Percentiles rank a stretch among this genome's conserved stretches.
phyloP scores from a whole-genome alignment of 2,329 filamentous ascomycete genomes.

The Alternaria burnsii region DNA sequence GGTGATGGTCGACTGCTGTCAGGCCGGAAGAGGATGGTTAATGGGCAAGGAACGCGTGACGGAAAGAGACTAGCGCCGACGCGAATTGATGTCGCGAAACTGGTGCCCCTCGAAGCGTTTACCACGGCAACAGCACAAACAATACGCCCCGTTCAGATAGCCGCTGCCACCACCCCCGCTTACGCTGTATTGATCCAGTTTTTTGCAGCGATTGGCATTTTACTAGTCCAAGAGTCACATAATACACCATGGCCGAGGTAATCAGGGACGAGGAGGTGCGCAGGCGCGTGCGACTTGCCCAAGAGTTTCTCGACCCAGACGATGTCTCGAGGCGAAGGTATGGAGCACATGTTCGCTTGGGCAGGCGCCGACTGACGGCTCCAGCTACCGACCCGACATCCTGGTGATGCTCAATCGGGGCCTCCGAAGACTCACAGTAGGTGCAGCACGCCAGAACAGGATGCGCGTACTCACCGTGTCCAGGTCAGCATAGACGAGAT shows the following conservation, averaged over 20 bases:
- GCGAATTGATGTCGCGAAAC: slow-evolving; percentile 29
- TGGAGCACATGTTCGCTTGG: slow-evolving; percentile 17
- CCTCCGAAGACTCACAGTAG: slow-evolving; percentile 64
- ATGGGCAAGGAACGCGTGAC: slow-evolving; percentile 29
- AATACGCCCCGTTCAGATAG: slow-evolving; percentile 20
- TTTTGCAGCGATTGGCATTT: not conserved
- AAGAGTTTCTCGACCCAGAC: slow-evolving; percentile 90
- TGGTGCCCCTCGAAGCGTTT: slow-evolving; percentile 26
- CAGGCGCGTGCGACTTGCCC: slow-evolving; percentile 85
- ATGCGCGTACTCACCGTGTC: slow-evolving; percentile 5
- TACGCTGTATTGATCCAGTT: not conserved
- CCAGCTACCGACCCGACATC: slow-evolving; percentile 90
- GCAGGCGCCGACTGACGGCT: slow-evolving; percentile 41
- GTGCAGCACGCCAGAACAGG: slow-evolving; percentile 10
- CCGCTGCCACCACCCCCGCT: slow-evolving; percentile 9
- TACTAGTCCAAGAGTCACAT: not conserved
- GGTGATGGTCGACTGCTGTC: slow-evolving; percentile 2
- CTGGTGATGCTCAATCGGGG: slow-evolving; percentile 75
- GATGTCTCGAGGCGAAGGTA: slow-evolving; percentile 66
- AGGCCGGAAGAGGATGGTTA: slow-evolving; percentile 29
- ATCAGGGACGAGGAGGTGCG: slow-evolving; percentile 83
- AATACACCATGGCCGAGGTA: slow-evolving; percentile 37
- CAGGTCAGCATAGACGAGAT: slow-evolving; percentile 80
- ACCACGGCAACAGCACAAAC: slow-evolving; percentile 19
- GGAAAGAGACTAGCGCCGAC: slow-evolving; percentile 24